Base-by-base conservation (phyloP, 345 rosid species). In the Aquilaria yunnanensis region DNA sequence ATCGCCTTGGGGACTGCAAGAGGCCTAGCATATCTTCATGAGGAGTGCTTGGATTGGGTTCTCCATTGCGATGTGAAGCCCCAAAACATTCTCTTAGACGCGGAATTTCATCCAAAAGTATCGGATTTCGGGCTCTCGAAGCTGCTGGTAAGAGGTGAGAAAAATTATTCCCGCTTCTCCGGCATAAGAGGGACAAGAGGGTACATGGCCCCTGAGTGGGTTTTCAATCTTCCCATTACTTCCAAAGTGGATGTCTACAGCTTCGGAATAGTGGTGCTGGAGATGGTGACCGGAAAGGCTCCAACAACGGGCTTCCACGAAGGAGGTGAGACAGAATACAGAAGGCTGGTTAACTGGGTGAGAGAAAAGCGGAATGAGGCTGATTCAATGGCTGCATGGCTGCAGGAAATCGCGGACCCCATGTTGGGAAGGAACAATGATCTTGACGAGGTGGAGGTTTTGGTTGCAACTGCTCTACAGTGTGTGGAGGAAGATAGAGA, bases 201-300 rank as follows among this genome's bases (percentile, higher is more conserved):
- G 3, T 76, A 72, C 71, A 47, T 72, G 69, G 76, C 74, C 14
- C 79, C 68, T 0, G 73, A 75, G 43, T 75, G 76, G 76, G 60
- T 66, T 7, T 68, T 51, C 48, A 64, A 68, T 30, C 51, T 12
- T 2, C 66, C 73, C 10, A 64, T 77, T 50, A 74, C 84, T 7
- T 66, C 75, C n/a, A 80, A 80, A 58, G 81, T 70, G 0, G 84
- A 77, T 41, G 67, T 80, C 14, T 76, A 80, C 2, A 76, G 79
- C 62, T 80, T 65, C 43, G 84, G 73, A 9, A 64, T 76, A 5
- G 84, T 76, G 10, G 14, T 80, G 10, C 37, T 80, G 59, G 77
- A 76, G 64, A 61, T 76, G 67, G 57, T 75, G 32, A 70, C 75
- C 0, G 72, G 74, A 14, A 34, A 14, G 14, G 56, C 32, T 4